phyloP scores from a whole-genome alignment of 2,329 filamentous ascomycete species.

The Xenosphaeropsis pyriputrescens region DNA sequence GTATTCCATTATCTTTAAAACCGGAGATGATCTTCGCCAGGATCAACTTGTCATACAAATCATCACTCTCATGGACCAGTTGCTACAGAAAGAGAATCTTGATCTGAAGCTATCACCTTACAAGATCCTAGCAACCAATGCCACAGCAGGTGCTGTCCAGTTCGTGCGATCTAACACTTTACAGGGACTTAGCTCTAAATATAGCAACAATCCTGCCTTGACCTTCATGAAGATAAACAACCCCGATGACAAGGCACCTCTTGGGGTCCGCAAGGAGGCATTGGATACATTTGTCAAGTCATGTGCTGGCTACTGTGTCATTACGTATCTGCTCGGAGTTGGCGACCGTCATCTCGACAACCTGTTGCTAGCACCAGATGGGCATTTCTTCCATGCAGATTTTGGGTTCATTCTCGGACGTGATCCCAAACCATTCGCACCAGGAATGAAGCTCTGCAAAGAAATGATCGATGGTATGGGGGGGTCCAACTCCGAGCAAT shows the following conservation, averaged over 20 bases:
- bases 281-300: constrained; percentile 94
- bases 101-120: constrained; percentile 93
- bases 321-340: constrained; percentile 93
- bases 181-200: constrained; percentile 70
- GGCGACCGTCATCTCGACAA: constrained; percentile 95
- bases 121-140: constrained; percentile 86
- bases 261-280: constrained; percentile 80
- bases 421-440: constrained; percentile 93
- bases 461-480: constrained; percentile 99
- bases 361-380: constrained; percentile 75
- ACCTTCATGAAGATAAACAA: constrained; percentile 83
- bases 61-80: constrained; percentile 93
- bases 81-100: constrained; percentile 89
- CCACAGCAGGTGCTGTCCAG: constrained; percentile 79
- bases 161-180: constrained; percentile 82
- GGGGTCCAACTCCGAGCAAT: constrained; percentile 65
- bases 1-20: constrained; percentile 95
- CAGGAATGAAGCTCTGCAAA: constrained; percentile 89
- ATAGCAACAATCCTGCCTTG: constrained; percentile 58
- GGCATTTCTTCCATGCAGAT: constrained; percentile 95
- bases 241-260: constrained; percentile 65
- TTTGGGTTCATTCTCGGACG: constrained; percentile 97
- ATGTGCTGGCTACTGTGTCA: constrained; percentile 95
- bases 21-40: constrained; percentile 88
- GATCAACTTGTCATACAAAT: constrained; percentile 96